Evolutionary conservation across 805 yeast genomes (phyloP).

Genomic region (Saturnispora sekii): DNA sequence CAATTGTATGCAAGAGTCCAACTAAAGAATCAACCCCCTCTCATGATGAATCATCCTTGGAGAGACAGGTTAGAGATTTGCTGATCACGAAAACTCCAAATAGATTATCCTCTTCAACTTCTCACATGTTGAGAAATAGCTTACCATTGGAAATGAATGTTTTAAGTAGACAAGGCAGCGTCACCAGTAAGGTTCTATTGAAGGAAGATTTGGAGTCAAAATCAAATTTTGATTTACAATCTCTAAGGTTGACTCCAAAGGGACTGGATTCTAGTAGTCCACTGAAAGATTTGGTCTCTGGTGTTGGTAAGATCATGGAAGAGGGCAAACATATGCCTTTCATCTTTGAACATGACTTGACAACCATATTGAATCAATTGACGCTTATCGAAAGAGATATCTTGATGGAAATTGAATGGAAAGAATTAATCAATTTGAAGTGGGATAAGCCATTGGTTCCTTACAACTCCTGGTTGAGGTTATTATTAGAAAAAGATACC

Average conservation of each 20-base stretch:
- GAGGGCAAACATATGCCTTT: conserved; percentile 68
- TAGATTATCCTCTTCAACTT: not conserved
- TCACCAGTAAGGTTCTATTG: conserved; percentile 9
- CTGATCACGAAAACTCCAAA: conserved; percentile 21
- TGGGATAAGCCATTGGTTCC: conserved; percentile 63
- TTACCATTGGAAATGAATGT: conserved; percentile 12
- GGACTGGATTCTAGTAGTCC: conserved; percentile 9
- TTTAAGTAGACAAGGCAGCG: conserved; percentile 10
- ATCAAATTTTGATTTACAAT: conserved; percentile 23
- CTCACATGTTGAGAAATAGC: not conserved
- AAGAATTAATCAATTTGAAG: conserved; percentile 65
- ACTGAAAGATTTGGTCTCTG: conserved; percentile 13
- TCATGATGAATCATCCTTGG: conserved; percentile 22
- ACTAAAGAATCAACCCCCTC: not conserved
- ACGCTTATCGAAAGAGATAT: conserved; percentile 83
- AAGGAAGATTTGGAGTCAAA: conserved; percentile 11
- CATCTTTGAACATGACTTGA: conserved; percentile 61
- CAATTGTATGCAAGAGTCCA: conserved; percentile 13
- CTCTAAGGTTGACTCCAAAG: conserved; percentile 23
- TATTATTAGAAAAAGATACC: conserved; percentile 42
- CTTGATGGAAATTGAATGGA: conserved; percentile 83
- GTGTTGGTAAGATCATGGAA: conserved; percentile 32
- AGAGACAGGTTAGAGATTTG: conserved; percentile 27
- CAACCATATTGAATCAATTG: conserved; percentile 64
- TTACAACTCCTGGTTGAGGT: conserved; percentile 75